Base-by-base conservation (phyloP, 2,329 filamentous ascomycete genomes). In the Cadophora sp. region DNA sequence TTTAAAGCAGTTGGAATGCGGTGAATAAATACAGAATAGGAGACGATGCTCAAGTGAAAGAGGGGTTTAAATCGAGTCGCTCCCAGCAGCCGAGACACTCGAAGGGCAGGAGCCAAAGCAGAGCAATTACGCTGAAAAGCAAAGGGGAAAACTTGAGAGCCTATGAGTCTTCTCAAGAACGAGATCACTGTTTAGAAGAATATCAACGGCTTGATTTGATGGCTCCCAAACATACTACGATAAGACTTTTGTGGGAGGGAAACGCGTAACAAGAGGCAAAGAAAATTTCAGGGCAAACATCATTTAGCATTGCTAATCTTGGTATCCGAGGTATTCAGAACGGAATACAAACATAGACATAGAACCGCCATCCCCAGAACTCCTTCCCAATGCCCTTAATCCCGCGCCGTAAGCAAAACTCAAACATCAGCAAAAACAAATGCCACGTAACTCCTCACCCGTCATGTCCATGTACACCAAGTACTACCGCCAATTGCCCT, bases 401-500 rank as follows among this genome's bases (percentile, higher is more conserved):
- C 50, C 55, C 36, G 24, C 30, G 33, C 22, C 65, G 51, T 43
- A 36, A 55, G 50, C 47, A 61, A 64, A 64, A 30, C 66, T 36
- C 60, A 47, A 55, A 62, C 20, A 62, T 51, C n/a, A 65, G 14
- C 48, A 59, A 65, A 48, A 51, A 24, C 33, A 13, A 13, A 11
- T 30, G 63, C 36, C 50, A 59, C 39, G 33, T 56, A 33, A 27
- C 14, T 41, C 39, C 16, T 24, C 27, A 24, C 30, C 53, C 47
- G n/a, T 36, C 41, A 43, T 7, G n/a, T 24, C 24, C 30, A 53
- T 22, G 3, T 36, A 24, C 45, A 30, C 4, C 11, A 39, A n/a
- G 22, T 20, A 20, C 55, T 71, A 78, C 62, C 88, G 86, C 94
- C 94, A 97, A 76, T 93, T 93, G n/a, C 94, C 95, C 80, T 97